Conservation (phyloP, 495 filamentous ascomycete genomes). For the Podospora comata region DNA sequence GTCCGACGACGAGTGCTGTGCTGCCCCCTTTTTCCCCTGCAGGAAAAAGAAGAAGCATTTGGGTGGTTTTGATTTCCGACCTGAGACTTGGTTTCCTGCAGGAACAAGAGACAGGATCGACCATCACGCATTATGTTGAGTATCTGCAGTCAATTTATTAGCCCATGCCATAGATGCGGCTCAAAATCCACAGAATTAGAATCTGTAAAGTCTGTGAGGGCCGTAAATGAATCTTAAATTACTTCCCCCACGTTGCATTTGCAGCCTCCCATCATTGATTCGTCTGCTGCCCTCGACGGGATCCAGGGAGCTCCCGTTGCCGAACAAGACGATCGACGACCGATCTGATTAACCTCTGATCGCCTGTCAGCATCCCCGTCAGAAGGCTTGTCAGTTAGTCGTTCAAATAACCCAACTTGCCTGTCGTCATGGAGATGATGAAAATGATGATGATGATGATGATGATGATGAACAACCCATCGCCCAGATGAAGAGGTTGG, state of each 20-base stretch:
- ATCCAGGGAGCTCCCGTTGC: slow-evolving; percentile 3
- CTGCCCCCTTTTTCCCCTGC: slow-evolving; percentile 5
- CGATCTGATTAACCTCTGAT: not conserved
- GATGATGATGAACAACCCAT: no score
- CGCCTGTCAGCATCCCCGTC: not conserved
- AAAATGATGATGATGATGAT: no score
- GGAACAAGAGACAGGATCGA: slow-evolving; percentile 21
- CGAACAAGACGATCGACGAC: not conserved
- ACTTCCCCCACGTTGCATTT: slow-evolving; percentile 6
- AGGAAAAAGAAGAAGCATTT: not conserved
- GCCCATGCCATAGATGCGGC: slow-evolving; percentile 12
- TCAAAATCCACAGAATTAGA: slow-evolving; percentile 12
- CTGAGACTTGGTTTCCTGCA: slow-evolving; percentile 19
- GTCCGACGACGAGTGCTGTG: not conserved
- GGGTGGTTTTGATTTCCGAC: not conserved
- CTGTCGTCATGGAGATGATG: not conserved
- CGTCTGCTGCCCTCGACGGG: not conserved
- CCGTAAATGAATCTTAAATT: slow-evolving; percentile 17
- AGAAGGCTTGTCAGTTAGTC: not conserved
- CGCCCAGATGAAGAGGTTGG: not conserved
- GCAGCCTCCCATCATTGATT: not conserved
- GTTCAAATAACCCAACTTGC: no score
- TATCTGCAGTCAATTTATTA: not conserved
- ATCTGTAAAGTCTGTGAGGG: not conserved
- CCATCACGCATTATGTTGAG: not conserved